Conservation (phyloP, 1,284 basidiomycete species). For the Caloboletus firmus region DNA sequence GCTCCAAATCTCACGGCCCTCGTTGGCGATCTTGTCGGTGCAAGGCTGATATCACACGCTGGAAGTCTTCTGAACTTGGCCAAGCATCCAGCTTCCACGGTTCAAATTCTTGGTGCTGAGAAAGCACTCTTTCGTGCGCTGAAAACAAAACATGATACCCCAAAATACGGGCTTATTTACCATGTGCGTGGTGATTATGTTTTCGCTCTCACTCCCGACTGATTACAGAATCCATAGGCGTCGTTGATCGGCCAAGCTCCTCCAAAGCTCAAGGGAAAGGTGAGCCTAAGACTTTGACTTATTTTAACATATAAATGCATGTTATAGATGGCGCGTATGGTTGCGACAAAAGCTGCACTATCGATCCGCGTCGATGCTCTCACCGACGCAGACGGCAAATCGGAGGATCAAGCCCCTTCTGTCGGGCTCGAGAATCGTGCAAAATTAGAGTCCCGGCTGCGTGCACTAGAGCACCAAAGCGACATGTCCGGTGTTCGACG, state of each 20-base stretch:
- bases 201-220: conserved; percentile 1
- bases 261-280: conserved; percentile 98
- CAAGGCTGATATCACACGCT: conserved; percentile 94
- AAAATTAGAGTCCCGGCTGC: conserved; percentile 93
- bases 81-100: conserved; percentile 96
- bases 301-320: conserved; percentile 1
- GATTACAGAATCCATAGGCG: conserved; percentile 49
- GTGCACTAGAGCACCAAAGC: conserved; percentile 81
- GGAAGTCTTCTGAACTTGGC: conserved; percentile 92
- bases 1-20: conserved; percentile 96
- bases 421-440: conserved; percentile 92
- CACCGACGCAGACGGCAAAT: conserved; percentile 89
- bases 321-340: conserved; percentile 95
- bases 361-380: conserved; percentile 97
- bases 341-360: conserved; percentile 95
- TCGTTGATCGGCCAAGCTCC: conserved; percentile 97
- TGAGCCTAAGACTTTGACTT: conserved; percentile 29
- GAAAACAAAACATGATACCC: conserved; percentile 99
- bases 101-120: conserved; percentile 98
- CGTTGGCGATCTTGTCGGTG: conserved; percentile 96
- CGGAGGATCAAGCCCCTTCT: conserved; percentile 75
- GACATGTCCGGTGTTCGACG: conserved; percentile 68
- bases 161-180: conserved; percentile 97
- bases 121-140: conserved; percentile 98
- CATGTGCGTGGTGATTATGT: conserved; percentile 59